A percentile compares a stretch with the other conserved stretches of the same genome.
These are phyloP conservation scores for Colletotrichum shisoi DNA, from an alignment of 2,329 filamentous ascomycete species.

Conservation along the genomic window DNA sequence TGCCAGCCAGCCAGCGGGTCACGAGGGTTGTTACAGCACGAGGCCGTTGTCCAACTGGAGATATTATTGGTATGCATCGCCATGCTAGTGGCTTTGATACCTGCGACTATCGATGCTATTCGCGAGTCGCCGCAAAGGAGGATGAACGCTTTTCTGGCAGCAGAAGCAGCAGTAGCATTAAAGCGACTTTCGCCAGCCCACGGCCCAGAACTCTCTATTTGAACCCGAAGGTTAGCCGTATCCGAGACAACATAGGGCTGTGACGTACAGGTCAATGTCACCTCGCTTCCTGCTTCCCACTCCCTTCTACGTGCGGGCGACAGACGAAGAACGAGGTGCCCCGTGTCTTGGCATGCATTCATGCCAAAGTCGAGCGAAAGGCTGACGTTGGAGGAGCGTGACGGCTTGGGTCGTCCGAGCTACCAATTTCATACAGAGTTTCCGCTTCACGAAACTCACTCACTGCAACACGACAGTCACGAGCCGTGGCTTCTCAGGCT, in stretches of 20 bases:
- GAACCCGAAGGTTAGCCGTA: background rate
- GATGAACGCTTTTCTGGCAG: background rate
- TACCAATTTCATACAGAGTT: background rate
- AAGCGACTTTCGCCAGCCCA: background rate
- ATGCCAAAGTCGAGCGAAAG: background rate
- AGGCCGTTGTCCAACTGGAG: background rate
- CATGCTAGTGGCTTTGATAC: no score
- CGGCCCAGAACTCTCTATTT: background rate
- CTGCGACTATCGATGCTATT: background rate
- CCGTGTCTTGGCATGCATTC: background rate
- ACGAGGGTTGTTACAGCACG: background rate
- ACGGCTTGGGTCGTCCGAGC: constrained; percentile 3
- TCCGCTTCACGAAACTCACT: background rate
- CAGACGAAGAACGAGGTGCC: background rate
- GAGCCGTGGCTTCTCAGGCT: constrained; percentile 5
- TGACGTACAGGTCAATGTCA: background rate
- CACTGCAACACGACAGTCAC: background rate
- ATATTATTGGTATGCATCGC: background rate
- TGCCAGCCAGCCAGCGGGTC: no score
- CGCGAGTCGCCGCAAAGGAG: background rate
- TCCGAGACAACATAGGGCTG: constrained; percentile 3
- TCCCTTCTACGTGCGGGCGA: background rate
- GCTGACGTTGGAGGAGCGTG: background rate
- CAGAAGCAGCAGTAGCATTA: background rate
- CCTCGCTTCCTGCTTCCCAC: background rate